Base-by-base conservation (phyloP, 164 flowering plant genomes). In the Cinnamomum micranthum region DNA sequence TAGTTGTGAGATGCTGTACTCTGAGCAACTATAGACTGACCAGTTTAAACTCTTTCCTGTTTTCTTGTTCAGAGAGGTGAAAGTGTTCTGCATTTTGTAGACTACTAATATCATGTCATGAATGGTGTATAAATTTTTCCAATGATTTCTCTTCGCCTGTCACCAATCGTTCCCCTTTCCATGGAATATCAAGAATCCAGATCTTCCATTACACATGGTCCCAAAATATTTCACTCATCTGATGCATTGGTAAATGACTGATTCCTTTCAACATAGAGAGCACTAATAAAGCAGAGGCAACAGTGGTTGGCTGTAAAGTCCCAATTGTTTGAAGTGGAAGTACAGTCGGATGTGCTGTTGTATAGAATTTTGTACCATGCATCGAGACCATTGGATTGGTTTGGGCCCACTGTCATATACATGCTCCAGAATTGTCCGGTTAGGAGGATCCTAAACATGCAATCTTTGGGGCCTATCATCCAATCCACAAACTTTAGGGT, bases 191-290 rank as follows among this genome's bases (percentile, higher is more conserved):
- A 14, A 27, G 2, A 31, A 31, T 15, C 69, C 69, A 33, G 47
- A 67, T 15, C 41, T 67, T 19, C 19, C 13, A 64, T 22, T 47
- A 20, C 23, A 69, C 55, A 47, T 69, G 71, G 58, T 12, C 52
- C 19, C 50, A 19, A 41, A 50, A 41, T 22, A 47, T 41, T 41
- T 13, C 27, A 67, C 71, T 52, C 58, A 41, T 69, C 47, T 22
- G 24, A 69, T 69, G 58, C 55, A 47, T 69, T 27, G 71, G 27
- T 41, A 9, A 23, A n/a, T n/a, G 71, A 69, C 55, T 12, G n/a
- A 50, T 14, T 31, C 14, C 71, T 47, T 22, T 52, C 19, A 47
- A 41, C 71, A 41, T n/a, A 23, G 52, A 20, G 28, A 35, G n/a
- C 69, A 55, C 47, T 31, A 67, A 28, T 33, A 67, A 67, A 67